A percentile compares a stretch with the other conserved stretches of the same genome.
phyloP scores from a whole-genome alignment of 2,329 filamentous ascomycete species.

The Monilinia laxa region DNA sequence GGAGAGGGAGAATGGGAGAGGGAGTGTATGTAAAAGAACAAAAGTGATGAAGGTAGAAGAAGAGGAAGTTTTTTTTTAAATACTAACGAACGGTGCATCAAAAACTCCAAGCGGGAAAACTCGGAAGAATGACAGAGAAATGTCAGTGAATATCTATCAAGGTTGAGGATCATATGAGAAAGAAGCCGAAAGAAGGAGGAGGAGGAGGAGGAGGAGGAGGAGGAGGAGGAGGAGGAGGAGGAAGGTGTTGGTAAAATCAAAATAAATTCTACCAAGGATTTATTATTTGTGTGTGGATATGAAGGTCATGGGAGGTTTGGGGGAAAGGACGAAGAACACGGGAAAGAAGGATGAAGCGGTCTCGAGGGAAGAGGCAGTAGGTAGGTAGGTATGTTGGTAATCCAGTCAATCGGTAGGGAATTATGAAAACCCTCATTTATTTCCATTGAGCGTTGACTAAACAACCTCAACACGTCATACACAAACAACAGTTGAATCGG shows the following conservation, averaged over 20 bases:
- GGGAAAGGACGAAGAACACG: neutral
- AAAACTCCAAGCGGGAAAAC: neutral
- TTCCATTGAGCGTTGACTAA: too few species aligned
- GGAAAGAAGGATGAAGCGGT: neutral
- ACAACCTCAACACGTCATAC: too few species aligned
- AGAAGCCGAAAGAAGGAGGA: conserved; percentile 6
- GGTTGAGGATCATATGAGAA: neutral
- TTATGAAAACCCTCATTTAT: neutral
- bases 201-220: conserved; percentile 15
- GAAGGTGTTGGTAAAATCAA: neutral
- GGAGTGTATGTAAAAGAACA: conserved; percentile 5
- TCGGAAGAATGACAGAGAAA: neutral
- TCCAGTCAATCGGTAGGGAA: too few species aligned
- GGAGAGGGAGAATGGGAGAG: neutral
- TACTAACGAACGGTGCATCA: neutral
- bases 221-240: conserved; percentile 18
- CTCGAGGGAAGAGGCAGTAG: neutral
- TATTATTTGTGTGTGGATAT: neutral
- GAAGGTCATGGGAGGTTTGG: neutral
- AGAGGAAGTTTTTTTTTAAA: neutral
- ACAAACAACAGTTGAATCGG: neutral
- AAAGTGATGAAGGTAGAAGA: neutral
- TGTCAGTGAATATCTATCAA: conserved; percentile 4
- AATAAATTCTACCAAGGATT: neutral
- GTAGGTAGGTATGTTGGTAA: neutral